Base-by-base conservation (phyloP, 1,284 basidiomycete species). In the Puccinia hordei region DNA sequence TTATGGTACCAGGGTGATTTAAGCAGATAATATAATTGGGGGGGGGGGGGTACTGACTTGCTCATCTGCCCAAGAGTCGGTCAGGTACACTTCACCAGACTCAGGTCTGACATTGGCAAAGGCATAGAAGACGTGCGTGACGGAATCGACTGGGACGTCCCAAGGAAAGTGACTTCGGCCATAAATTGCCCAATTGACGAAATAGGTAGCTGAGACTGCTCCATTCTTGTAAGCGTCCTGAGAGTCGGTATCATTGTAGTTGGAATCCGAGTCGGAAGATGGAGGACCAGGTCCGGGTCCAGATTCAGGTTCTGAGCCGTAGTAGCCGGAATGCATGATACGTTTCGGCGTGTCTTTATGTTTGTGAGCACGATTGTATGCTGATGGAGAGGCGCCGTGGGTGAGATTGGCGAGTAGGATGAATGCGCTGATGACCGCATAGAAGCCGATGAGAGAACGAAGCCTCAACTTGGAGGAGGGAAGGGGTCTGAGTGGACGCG, bases 71-170 rank as follows among this genome's bases (percentile, higher is more conserved):
- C 85, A 86, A 24, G 82, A 77, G 79, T 86, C 85, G n/a, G 84
- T 84, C 51, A 86, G 82, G 73, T 84, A 82, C 19, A 85, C 85
- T 19, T 83, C 82, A 30, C 85, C 85, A 15, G 83, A 83, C 53
- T 85, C 84, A 0, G 84, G 82, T 30, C 83, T 82, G 51, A 85
- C 83, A 78, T 86, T 85, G 53, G 85, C 85, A 78, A 86, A 86
- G 6, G 85, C 84, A 75, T 86, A 86, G 46, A 85, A 81, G 57
- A 86, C 82, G 81, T 86, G 85, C 12, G 84, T 85, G 27, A 86
- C 82, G 17, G 82, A 63, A 51, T 74, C 63, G 15, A 77, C 63
- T 22, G 84, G 85, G 13, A 85, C 82, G 24, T 84, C 78, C 59
- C 81, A 63, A n/a, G 85, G 85, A 71, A 83, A 82, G 81, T 84